Base-by-base conservation (phyloP, 2,329 filamentous ascomycete genomes). In the Dendrostoma leiphaemia region DNA sequence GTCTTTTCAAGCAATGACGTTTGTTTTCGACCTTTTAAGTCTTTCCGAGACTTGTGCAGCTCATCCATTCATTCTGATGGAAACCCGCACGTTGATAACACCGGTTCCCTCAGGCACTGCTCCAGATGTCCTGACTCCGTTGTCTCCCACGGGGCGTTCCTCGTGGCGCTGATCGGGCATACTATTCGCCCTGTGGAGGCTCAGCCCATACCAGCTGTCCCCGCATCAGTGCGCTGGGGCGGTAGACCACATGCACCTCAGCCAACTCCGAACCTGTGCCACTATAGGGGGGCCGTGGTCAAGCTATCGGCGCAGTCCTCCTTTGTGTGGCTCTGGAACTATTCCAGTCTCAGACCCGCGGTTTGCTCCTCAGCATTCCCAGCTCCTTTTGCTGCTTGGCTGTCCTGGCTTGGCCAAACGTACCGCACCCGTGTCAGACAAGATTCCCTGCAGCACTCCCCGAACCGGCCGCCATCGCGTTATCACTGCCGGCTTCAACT, bases 91-190 rank as follows among this genome's bases (percentile, higher is more conserved):
- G 47, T 49, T 40, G 35, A 40, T 21, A 26, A 23, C 12, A 10
- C 19, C 21, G 21, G 10, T 35, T 21, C 29, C 19, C 41, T 13
- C 28, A 43, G 17, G 26, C 17, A 19, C 19, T 45, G n/a, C n/a
- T n/a, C n/a, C n/a, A n/a, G n/a, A n/a, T n/a, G 41, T 41, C 50
- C 37, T 54, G 50, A 57, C 50, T 54, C 40, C 26, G 28, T 10
- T 34, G 48, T 34, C 38, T 41, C 40, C 32, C 53, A 48, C 26
- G 13, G 38, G 45, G 21, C 32, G 24, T 21, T 32, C 43, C 54
- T 48, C 38, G 54, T 54, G 50, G 51, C 37, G 40, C 29, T 45
- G 47, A 44, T 38, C 38, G 29, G 40, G 50, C 51, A 34, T 43
- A 28, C 38, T 28, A 57, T 47, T 53, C 54, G 51, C 43, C 43